phyloP scores from a whole-genome alignment of 2,329 filamentous ascomycete genomes.

The Rhinocladiella mackenziei region DNA sequence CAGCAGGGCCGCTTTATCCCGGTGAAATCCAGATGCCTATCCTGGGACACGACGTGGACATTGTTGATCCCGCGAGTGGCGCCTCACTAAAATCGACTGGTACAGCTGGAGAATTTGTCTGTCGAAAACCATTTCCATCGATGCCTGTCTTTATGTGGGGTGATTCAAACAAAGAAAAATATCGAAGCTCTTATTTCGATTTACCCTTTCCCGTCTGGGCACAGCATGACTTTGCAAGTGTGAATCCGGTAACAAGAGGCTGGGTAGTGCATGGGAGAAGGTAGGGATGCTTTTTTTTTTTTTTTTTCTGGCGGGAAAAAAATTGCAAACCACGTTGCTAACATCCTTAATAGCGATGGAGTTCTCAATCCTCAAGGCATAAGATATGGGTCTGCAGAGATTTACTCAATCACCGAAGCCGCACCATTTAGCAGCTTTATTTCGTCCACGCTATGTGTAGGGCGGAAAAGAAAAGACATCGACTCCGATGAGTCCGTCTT shows the following conservation, averaged over 20 bases:
- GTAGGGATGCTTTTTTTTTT: slow-evolving; percentile 1
- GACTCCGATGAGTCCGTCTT: slow-evolving; percentile 21
- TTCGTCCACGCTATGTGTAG: slow-evolving; percentile 12
- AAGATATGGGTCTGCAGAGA: slow-evolving; percentile 74
- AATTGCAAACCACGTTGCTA: not conserved
- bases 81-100: slow-evolving; percentile 40
- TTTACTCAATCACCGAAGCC: slow-evolving; percentile 64
- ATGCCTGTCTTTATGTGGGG: slow-evolving; percentile 64
- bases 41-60: slow-evolving; percentile 18
- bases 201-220: slow-evolving; percentile 58
- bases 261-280: slow-evolving; percentile 34
- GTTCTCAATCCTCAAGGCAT: slow-evolving; percentile 77
- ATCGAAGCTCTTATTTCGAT: slow-evolving; percentile 36
- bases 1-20: slow-evolving; percentile 39
- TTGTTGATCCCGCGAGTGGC: slow-evolving; percentile 13
- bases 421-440: slow-evolving; percentile 4
- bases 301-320: not conserved
- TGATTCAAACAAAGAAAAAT: slow-evolving; percentile 51
- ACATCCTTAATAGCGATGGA: slow-evolving; percentile 52
- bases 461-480: slow-evolving; percentile 8
- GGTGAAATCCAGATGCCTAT: slow-evolving; percentile 42
- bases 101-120: slow-evolving; percentile 70
- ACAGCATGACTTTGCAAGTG: slow-evolving; percentile 71
- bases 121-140: slow-evolving; percentile 67
- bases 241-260: slow-evolving; percentile 63